These are phyloP conservation scores for Colletotrichum truncatum DNA, from an alignment of 2,329 filamentous ascomycete species.

Conservation along the genomic window DNA sequence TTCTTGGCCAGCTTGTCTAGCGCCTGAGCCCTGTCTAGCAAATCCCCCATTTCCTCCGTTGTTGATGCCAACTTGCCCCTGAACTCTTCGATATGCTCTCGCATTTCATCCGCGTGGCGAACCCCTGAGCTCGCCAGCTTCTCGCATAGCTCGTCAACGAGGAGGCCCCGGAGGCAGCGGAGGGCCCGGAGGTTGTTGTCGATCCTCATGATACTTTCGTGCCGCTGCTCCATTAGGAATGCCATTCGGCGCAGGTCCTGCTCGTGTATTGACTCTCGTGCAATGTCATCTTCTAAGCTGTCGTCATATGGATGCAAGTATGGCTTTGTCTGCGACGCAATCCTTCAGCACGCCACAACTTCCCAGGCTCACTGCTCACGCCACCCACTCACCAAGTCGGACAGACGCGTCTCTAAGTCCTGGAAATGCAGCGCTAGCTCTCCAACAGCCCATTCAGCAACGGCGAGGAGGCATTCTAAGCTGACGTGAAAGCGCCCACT, in stretches of 20 bases:
- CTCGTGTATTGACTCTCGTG: conserved; percentile 7
- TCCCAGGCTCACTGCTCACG: not conserved
- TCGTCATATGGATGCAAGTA: conserved; percentile 15
- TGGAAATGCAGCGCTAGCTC: conserved; percentile 10
- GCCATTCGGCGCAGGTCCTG: conserved; percentile 16
- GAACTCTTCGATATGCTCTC: conserved; percentile 2
- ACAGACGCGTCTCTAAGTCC: conserved; percentile 13
- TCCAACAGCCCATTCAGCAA: conserved; percentile 6
- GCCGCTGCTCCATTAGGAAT: conserved; percentile 14
- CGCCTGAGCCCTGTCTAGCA: conserved; percentile 9
- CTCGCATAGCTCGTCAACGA: not conserved
- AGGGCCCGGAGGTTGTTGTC: conserved; percentile 17
- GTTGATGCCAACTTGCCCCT: not conserved
- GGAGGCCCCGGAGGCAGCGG: conserved; percentile 3
- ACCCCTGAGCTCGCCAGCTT: not conserved
- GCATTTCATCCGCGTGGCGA: not conserved
- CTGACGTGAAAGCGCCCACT: conserved; percentile 5
- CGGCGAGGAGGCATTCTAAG: not conserved
- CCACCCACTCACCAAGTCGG: conserved; percentile 15
- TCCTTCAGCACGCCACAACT: not conserved
- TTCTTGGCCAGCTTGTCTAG: conserved; percentile 16
- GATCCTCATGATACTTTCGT: not conserved
- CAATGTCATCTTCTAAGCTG: not conserved
- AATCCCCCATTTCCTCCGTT: conserved; percentile 13
- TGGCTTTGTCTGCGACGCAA: not conserved